These are phyloP conservation scores for Rubia tinctorum DNA, from an alignment of 305 asterid species.

Conservation along the genomic window DNA sequence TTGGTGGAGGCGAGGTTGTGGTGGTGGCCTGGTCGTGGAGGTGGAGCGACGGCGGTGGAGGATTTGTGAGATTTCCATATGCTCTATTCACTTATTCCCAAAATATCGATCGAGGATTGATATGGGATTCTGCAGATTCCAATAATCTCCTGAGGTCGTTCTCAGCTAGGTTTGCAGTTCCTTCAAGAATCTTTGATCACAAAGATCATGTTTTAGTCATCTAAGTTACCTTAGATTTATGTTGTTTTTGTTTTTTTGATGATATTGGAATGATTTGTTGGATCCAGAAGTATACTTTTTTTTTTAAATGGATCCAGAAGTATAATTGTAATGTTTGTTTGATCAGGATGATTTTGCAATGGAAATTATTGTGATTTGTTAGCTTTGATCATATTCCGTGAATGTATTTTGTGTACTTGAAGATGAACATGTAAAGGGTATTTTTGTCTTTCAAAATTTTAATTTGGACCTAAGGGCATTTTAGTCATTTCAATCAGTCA, in stretches of 20 bases:
- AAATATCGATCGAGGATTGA: slow-evolving; percentile 55
- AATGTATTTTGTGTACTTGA: neutral
- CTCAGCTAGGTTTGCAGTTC: slow-evolving; percentile 78
- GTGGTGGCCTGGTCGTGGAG: no score
- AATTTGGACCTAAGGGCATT: no score
- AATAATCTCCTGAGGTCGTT: slow-evolving; percentile 57
- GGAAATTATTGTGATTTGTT: neutral
- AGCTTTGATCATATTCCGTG: neutral
- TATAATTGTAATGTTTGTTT: slow-evolving; percentile 9
- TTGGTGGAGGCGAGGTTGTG: no score
- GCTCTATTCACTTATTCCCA: slow-evolving; percentile 67
- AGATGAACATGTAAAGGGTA: no score
- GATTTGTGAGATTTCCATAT: no score
- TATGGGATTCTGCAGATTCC: slow-evolving; percentile 33
- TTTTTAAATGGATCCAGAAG: no score
- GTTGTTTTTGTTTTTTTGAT: no score
- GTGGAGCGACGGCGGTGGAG: no score
- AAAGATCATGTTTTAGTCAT: slow-evolving; percentile 37
- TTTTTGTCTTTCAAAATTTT: no score
- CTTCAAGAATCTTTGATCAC: slow-evolving; percentile 43
- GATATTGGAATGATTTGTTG: neutral
- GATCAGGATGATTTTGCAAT: neutral
- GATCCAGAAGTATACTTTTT: slow-evolving; percentile 1
- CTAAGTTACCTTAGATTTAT: neutral
- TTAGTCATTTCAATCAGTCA: no score